phyloP scores from a whole-genome alignment of 1,284 basidiomycete genomes.

The Lignosus rhinocerotis region DNA sequence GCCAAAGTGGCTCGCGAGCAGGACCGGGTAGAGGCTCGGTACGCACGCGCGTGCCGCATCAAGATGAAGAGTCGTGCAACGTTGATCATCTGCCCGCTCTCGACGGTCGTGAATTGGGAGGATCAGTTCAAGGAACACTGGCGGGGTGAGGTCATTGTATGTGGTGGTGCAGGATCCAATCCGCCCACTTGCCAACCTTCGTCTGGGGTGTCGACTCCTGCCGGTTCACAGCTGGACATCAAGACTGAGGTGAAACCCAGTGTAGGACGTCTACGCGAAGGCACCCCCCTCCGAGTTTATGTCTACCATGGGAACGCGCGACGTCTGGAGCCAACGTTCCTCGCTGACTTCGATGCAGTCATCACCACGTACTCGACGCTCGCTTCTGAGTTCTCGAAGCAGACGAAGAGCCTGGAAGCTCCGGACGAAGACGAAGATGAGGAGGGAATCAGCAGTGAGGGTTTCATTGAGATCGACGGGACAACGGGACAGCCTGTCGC shows the following conservation, averaged over 20 bases:
- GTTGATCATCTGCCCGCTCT: constrained; percentile 95
- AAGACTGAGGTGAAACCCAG: constrained; percentile 38
- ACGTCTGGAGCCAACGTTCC: constrained; percentile 79
- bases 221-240: constrained; percentile 32
- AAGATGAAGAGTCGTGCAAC: constrained; percentile 86
- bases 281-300: constrained; percentile 77
- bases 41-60: constrained; percentile 70
- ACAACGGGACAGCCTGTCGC: constrained; percentile 58
- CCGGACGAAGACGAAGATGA: constrained; percentile 72
- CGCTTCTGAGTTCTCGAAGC: constrained; percentile 93
- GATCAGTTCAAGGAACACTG: constrained; percentile 97
- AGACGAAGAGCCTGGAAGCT: constrained; percentile 62
- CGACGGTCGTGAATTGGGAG: constrained; percentile 98
- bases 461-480: constrained; percentile 66
- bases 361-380: constrained; percentile 97
- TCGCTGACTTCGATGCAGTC: constrained; percentile 95
- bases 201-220: constrained; percentile 27
- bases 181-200: constrained; percentile 18
- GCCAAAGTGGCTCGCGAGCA: constrained; percentile 62
- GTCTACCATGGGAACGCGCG: constrained; percentile 94
- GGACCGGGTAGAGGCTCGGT: constrained; percentile 70
- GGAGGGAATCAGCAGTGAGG: constrained; percentile 65
- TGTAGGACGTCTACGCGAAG: constrained; percentile 40
- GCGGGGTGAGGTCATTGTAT: constrained; percentile 79
- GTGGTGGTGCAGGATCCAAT: constrained; percentile 45